These are phyloP conservation scores for Macrophomina phaseolina DNA, from an alignment of 2,329 filamentous ascomycete species.

Conservation along the genomic window DNA sequence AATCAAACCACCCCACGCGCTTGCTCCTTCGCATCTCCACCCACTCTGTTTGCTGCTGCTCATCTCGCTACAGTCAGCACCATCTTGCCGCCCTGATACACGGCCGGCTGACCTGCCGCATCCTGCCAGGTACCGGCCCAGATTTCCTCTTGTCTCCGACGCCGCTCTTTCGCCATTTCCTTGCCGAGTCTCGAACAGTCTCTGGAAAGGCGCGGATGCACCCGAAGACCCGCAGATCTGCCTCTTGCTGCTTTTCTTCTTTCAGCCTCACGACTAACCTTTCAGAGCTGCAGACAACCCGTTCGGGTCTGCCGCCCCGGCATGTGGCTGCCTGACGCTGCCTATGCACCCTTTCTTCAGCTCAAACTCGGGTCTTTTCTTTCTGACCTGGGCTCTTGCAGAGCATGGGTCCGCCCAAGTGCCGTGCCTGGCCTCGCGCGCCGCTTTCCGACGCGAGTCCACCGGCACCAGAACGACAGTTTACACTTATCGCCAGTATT, in stretches of 20 bases:
- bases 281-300: neutral
- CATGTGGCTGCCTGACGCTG: slow-evolving; percentile 16
- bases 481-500: neutral
- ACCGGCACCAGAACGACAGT: neutral
- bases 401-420: neutral
- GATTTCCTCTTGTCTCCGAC: neutral
- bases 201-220: neutral
- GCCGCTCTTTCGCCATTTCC: neutral
- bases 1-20: neutral
- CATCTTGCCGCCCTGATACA: neutral
- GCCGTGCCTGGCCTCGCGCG: neutral
- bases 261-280: slow-evolving; percentile 8
- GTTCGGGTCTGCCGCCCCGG: neutral
- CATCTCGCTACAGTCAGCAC: neutral
- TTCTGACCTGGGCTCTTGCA: neutral
- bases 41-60: neutral
- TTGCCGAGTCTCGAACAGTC: neutral
- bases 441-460: neutral
- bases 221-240: neutral
- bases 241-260: neutral
- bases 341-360: slow-evolving; percentile 12
- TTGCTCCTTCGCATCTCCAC: neutral
- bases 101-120: neutral
- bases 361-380: neutral
- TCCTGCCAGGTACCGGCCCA: slow-evolving; percentile 11